Evolutionary conservation across 441 rosid genomes (phyloP).

Genomic region (Pelargonium australe): DNA sequence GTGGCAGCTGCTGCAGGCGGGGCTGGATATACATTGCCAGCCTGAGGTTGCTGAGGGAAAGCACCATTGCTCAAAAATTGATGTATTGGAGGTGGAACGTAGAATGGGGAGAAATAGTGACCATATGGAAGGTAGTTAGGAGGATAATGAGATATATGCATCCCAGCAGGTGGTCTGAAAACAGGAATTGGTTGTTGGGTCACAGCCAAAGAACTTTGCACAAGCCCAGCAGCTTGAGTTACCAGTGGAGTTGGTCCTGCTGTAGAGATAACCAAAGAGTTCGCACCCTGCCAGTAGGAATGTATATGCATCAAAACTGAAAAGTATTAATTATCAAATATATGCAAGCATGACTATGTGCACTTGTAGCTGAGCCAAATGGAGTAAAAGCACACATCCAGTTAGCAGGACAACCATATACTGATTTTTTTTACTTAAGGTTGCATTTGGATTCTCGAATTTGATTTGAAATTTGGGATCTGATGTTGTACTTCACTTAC

Average conservation of each 20-base stretch:
- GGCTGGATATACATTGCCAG: conserved; percentile 62
- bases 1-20: conserved; percentile 59
- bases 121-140: conserved; percentile 81
- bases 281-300: conserved; percentile 57
- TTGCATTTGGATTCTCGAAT: no score
- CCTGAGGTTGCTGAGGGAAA: conserved; percentile 80
- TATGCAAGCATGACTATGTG: background rate
- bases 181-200: conserved; percentile 81
- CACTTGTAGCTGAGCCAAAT: no score
- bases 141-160: conserved; percentile 79
- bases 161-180: conserved; percentile 70
- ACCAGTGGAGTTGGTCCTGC: conserved; percentile 59
- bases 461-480: no score
- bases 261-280: conserved; percentile 59
- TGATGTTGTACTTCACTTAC: no score
- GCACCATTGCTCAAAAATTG: conserved; percentile 72
- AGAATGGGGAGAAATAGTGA: conserved; percentile 65
- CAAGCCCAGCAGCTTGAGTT: conserved; percentile 70
- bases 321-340: background rate
- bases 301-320: conserved; percentile 22
- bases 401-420: no score
- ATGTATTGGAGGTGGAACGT: conserved; percentile 69
- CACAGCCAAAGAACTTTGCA: conserved; percentile 75
- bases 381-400: no score
- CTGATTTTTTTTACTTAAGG: no score